Conservation (phyloP, 1,284 basidiomycete species). For the Marasmius tenuissimus region DNA sequence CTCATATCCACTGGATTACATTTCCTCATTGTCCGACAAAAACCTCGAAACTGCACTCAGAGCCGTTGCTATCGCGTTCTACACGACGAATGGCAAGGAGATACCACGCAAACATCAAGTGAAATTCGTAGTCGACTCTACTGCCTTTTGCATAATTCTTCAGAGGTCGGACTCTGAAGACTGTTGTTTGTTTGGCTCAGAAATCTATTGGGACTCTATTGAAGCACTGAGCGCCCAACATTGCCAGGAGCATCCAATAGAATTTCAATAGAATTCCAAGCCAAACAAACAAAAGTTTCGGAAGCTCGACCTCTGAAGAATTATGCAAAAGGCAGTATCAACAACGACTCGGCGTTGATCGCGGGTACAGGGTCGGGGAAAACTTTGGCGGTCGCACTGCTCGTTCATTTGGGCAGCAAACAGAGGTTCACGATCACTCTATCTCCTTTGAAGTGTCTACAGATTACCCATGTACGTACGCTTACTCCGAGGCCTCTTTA, state of each 20-base stretch:
- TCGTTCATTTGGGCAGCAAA: neutral
- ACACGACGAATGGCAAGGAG: neutral
- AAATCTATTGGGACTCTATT: no score
- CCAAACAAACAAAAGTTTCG: no score
- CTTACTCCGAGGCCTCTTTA: neutral
- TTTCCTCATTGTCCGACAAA: neutral
- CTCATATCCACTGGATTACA: neutral
- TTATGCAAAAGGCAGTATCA: no score
- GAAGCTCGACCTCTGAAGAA: no score
- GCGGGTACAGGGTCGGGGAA: conserved; percentile 4
- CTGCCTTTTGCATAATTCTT: no score
- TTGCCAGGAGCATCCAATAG: no score
- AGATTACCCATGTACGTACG: neutral
- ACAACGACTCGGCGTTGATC: neutral
- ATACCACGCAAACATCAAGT: conserved; percentile 1
- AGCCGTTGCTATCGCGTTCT: neutral
- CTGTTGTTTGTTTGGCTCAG: no score
- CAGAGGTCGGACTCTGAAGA: no score
- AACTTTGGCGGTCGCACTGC: neutral
- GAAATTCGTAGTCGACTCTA: neutral
- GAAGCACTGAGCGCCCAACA: no score
- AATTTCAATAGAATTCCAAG: no score
- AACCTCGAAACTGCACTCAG: neutral
- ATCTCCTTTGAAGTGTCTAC: conserved; percentile 5
- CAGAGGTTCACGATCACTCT: neutral